These are phyloP conservation scores for Leccinum rimulosum DNA, from an alignment of 768 basidiomycete genomes.

Conservation along the genomic window DNA sequence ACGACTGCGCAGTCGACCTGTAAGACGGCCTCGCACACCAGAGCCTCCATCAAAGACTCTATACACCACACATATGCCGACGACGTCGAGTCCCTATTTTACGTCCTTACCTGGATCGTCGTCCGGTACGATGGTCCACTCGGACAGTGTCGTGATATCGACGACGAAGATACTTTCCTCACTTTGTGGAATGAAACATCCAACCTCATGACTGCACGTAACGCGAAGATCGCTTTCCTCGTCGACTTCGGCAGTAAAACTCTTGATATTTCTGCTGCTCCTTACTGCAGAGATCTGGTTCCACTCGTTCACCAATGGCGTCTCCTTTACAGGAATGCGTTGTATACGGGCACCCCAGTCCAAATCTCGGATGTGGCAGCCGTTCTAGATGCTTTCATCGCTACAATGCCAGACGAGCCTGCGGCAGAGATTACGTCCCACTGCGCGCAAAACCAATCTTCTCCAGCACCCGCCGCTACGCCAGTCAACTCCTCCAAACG, in stretches of 20 bases:
- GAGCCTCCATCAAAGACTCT: background rate
- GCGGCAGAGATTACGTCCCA: background rate
- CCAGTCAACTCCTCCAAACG: background rate
- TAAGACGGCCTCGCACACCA: background rate
- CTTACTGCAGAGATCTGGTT: background rate
- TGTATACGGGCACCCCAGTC: background rate
- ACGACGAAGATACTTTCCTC: background rate
- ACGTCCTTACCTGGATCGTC: background rate
- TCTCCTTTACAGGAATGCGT: background rate
- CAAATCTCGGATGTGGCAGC: background rate
- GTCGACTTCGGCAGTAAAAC: background rate
- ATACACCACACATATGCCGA: background rate
- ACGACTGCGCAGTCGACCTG: background rate
- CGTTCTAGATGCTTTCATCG: background rate
- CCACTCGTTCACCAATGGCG: no score
- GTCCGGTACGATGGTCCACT: background rate
- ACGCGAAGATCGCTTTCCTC: background rate
- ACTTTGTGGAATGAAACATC: background rate
- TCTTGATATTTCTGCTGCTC: background rate
- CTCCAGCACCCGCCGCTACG: no score
- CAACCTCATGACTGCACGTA: background rate
- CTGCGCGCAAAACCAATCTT: no score
- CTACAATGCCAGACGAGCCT: background rate
- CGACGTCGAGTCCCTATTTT: background rate
- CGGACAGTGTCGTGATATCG: background rate